phyloP scores from a whole-genome alignment of 352 stramenopile species.

The Phytophthora syringae region DNA sequence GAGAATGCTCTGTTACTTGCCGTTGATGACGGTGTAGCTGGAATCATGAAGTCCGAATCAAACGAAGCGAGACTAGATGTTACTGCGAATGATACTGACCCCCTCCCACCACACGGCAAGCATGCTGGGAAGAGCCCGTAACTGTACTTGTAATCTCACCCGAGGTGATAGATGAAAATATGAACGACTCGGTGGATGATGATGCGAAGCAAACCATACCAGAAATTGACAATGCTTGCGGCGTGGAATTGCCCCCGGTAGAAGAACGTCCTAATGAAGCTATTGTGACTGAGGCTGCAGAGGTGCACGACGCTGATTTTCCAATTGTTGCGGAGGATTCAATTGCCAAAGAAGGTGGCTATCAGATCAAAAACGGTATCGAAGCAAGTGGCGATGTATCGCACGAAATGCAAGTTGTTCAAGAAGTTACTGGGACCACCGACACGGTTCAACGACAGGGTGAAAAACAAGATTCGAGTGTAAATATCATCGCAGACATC shows the following conservation, averaged over 20 bases:
- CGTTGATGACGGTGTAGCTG: neutral
- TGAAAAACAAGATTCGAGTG: neutral
- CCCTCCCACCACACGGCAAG: conserved; percentile 5
- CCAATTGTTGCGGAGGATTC: neutral
- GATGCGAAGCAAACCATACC: neutral
- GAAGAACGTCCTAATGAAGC: neutral
- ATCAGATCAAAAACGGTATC: neutral
- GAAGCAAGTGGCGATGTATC: neutral
- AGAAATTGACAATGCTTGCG: neutral
- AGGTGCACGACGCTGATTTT: neutral
- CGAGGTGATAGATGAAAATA: neutral
- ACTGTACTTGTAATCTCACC: neutral
- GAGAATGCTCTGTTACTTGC: neutral
- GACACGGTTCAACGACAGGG: neutral
- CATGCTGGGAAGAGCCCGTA: conserved; percentile 26
- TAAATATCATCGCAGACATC: neutral
- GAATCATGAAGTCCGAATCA: neutral
- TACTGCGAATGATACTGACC: neutral
- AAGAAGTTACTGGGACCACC: neutral
- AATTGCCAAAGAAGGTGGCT: neutral
- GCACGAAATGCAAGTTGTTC: neutral
- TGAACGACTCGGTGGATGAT: neutral
- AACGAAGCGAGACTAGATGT: neutral
- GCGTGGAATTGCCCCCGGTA: neutral
- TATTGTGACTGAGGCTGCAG: neutral